phyloP scores from a whole-genome alignment of 768 basidiomycete genomes.

The Xerocomus potaroensis region DNA sequence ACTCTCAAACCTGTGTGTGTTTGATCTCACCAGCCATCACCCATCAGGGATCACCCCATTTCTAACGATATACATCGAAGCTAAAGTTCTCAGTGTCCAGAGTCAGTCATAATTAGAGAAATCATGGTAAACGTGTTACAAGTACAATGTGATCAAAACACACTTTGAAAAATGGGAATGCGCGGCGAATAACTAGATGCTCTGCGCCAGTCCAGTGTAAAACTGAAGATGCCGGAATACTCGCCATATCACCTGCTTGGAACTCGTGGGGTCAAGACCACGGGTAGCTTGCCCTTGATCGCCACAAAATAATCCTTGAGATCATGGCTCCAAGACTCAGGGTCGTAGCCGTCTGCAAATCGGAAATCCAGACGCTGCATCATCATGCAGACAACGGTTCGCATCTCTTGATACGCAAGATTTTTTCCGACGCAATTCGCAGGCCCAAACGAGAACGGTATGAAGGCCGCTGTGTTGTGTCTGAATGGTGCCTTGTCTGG shows the following conservation, averaged over 20 bases:
- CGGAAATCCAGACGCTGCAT: conserved; percentile 40
- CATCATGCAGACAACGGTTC: conserved; percentile 34
- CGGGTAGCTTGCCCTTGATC: conserved; percentile 32
- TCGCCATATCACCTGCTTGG: conserved; percentile 15
- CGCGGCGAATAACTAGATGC: conserved; percentile 22
- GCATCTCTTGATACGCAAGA: conserved; percentile 42
- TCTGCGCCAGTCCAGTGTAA: conserved; percentile 22
- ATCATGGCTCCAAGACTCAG: conserved; percentile 30
- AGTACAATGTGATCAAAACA: conserved; percentile 17
- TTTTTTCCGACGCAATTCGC: conserved; percentile 43
- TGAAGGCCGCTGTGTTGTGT: conserved; percentile 37
- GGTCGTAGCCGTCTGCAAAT: conserved; percentile 36
- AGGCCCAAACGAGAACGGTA: conserved; percentile 45
- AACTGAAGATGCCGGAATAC: conserved; percentile 7
- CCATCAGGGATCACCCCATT: neutral
- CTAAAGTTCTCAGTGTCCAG: neutral
- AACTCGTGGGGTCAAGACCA: conserved; percentile 33
- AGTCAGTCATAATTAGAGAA: too few relatives aligned
- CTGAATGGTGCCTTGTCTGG: conserved; percentile 27
- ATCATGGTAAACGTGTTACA: conserved; percentile 5
- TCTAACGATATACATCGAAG: conserved; percentile 6
- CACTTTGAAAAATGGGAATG: conserved; percentile 3
- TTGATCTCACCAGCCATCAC: too few relatives aligned
- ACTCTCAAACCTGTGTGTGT: neutral
- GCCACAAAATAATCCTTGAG: conserved; percentile 39